Base-by-base conservation (phyloP, 257 asterid species). In the Solanum megistacrolobum region DNA sequence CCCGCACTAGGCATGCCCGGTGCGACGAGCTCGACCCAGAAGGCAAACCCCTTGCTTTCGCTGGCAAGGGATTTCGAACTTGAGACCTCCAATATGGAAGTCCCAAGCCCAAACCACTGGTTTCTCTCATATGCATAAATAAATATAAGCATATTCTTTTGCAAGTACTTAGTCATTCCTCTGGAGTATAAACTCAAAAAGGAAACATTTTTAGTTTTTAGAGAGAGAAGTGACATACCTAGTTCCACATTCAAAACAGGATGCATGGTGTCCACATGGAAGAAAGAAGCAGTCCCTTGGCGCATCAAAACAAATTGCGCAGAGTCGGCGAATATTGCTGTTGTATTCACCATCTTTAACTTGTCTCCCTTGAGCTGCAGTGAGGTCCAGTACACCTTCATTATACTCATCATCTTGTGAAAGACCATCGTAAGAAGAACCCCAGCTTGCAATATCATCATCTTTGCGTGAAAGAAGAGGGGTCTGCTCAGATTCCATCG, bases 301-400 rank as follows among this genome's bases (percentile, higher is more conserved):
- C 81, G 96, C 96, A 91, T 95, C 96, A 89, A 93, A 96, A 92
- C 99, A 96, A 88, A 96, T 94, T 78, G 98, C 94, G 89, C 99
- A 96, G 75, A 90, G 92, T 60, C 87, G 91, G 73, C 89, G 91
- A 83, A 83, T 87, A 88, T 83, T 86, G 52, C 88, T 89, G 71
- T 71, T 88, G 87, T 83, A 5, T 83, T 93, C 95, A 31, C 90
- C 90, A 25, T 91, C 96, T 84, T 91, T 91, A 31, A 89, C 86
- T 81, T 90, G 88, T 87, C 87, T 91, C 58, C 88, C 94, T 41
- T 88, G 93, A 60, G 73, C 82, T 62, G 82, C 87, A 73, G 78
- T 88, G 36, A 31, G 88, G 86, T 60, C 89, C 43, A 83, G 89
- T 16, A 88, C 83, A 58, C 91, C 93, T 65, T 91, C 94, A 87